Conservation (phyloP, 176 grass and related monocot genomes). For the Typha latifolia region DNA sequence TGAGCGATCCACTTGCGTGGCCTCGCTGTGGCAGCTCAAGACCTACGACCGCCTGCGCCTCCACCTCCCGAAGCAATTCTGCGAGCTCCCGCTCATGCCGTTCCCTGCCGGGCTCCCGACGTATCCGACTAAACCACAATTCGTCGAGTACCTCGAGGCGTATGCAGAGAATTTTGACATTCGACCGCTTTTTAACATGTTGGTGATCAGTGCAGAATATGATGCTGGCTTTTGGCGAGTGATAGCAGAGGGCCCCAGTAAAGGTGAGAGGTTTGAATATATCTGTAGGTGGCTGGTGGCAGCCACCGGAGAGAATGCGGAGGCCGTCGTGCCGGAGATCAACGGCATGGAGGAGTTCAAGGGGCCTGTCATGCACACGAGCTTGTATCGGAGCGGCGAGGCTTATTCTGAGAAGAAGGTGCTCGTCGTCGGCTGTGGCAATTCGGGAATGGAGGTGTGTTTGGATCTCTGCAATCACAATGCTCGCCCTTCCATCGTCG, state of each 20-base stretch:
- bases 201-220: slow-evolving; percentile 13
- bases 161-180: slow-evolving; percentile 16
- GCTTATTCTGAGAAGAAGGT: slow-evolving; percentile 7
- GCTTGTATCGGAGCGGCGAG: slow-evolving; percentile 16
- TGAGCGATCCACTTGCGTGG: slow-evolving; percentile 22
- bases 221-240: slow-evolving; percentile 13
- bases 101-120: slow-evolving; percentile 14
- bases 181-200: neutral
- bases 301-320: slow-evolving; percentile 31
- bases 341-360: slow-evolving; percentile 7
- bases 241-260: neutral
- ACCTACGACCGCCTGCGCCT: slow-evolving; percentile 35
- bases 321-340: slow-evolving; percentile 9
- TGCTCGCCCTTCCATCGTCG: neutral
- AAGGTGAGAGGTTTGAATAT: slow-evolving; percentile 2
- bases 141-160: slow-evolving; percentile 20
- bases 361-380: slow-evolving; percentile 15
- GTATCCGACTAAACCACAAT: slow-evolving; percentile 21
- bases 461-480: slow-evolving; percentile 4
- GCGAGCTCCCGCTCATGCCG: slow-evolving; percentile 26
- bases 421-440: slow-evolving; percentile 13
- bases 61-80: slow-evolving; percentile 27
- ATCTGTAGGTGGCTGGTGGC: slow-evolving; percentile 19
- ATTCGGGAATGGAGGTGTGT: neutral
- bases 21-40: slow-evolving; percentile 23